A percentile compares a stretch with the other conserved stretches of the same genome.
phyloP scores from a whole-genome alignment of 257 asterid species.

The Solanum commersonii region DNA sequence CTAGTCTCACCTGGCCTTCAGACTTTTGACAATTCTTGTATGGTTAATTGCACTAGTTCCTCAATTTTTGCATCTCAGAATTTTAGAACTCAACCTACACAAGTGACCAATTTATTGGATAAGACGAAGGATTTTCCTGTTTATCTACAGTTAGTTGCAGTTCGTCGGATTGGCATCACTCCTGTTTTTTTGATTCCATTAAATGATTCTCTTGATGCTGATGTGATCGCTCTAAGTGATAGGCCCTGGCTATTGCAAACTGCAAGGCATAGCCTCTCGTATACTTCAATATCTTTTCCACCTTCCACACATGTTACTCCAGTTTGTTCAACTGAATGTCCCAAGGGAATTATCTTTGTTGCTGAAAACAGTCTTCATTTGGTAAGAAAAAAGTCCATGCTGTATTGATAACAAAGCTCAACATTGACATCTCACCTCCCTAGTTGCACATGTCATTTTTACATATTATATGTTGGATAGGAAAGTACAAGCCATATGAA shows the following conservation, averaged over 20 bases:
- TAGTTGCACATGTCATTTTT: not conserved
- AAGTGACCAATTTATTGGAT: constrained; percentile 25
- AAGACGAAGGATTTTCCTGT: constrained; percentile 37
- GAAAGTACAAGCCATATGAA: not conserved
- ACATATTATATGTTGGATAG: not conserved
- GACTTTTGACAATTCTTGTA: constrained; percentile 27
- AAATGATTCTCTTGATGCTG: constrained; percentile 76
- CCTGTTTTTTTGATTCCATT: constrained; percentile 89
- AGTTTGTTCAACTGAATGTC: constrained; percentile 79
- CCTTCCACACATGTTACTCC: constrained; percentile 98
- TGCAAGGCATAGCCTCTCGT: constrained; percentile 94
- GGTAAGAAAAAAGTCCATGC: constrained; percentile 28
- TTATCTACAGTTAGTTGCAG: constrained; percentile 83
- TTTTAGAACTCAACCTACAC: constrained; percentile 17
- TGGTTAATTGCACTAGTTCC: constrained; percentile 19
- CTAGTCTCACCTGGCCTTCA: constrained; percentile 25
- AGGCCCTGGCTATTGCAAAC: constrained; percentile 98
- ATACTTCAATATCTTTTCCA: constrained; percentile 84
- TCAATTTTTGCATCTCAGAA: constrained; percentile 23
- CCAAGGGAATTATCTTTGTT: constrained; percentile 84
- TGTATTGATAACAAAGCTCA: not conserved
- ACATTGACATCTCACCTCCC: not conserved
- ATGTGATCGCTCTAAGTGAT: constrained; percentile 89
- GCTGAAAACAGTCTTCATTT: constrained; percentile 93
- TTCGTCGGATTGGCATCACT: constrained; percentile 91